Evolutionary conservation across 164 flowering plant species (phyloP).

Genomic region (Taxillus chinensis): DNA sequence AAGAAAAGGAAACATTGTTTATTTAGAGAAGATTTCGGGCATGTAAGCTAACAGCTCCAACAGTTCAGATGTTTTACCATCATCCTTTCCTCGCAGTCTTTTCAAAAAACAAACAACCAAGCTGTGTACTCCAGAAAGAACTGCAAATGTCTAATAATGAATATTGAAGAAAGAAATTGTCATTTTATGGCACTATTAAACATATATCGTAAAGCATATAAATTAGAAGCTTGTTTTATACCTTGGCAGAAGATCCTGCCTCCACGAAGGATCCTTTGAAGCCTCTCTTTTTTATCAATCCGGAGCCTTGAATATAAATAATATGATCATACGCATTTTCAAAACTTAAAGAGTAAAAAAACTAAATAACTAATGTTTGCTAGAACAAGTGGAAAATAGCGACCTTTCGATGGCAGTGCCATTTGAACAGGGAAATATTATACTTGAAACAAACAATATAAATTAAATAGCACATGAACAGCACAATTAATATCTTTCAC

Average conservation of each 20-base stretch:
- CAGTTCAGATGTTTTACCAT: slow-evolving; percentile 39
- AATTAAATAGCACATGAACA: too few species aligned
- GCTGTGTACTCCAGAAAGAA: slow-evolving; percentile 87
- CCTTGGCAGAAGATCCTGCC: slow-evolving; percentile 88
- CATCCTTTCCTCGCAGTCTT: slow-evolving; percentile 90
- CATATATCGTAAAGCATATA: background rate
- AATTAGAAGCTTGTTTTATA: slow-evolving; percentile 7
- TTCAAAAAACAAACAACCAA: slow-evolving; percentile 83
- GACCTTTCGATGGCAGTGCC: too few species aligned
- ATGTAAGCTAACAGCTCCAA: background rate
- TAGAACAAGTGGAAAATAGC: too few species aligned
- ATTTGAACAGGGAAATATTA: too few species aligned
- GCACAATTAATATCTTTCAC: too few species aligned
- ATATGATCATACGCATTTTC: background rate
- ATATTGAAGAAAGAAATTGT: background rate
- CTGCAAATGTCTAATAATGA: slow-evolving; percentile 70
- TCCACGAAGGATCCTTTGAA: slow-evolving; percentile 83
- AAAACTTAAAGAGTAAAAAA: too few species aligned
- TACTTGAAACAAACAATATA: too few species aligned
- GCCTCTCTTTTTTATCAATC: slow-evolving; percentile 73
- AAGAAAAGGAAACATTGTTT: slow-evolving; percentile 7
- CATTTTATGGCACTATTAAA: background rate
- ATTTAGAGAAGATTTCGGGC: background rate
- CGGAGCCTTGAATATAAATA: slow-evolving; percentile 42
- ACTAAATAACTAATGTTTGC: too few species aligned